Evolutionary conservation across 164 flowering plant species (phyloP).

Genomic region (Vitis rupestris): DNA sequence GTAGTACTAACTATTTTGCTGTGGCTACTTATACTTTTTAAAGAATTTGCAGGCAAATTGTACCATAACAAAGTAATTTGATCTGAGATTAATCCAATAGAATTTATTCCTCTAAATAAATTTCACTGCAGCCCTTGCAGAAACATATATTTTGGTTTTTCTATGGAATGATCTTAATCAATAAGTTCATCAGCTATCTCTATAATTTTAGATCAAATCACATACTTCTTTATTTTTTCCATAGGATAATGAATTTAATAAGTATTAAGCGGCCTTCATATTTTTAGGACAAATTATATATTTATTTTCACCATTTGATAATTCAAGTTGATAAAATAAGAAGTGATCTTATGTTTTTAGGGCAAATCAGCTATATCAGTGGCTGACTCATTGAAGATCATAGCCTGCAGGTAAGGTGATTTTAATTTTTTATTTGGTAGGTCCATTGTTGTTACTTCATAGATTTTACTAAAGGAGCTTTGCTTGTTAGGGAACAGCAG

Average conservation of each 20-base stretch:
- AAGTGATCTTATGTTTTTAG: slow-evolving; percentile 36
- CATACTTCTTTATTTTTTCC: not conserved
- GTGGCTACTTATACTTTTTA: not conserved
- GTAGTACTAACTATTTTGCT: not conserved
- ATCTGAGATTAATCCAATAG: no score
- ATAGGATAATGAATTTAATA: no score
- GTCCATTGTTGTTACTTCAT: not conserved
- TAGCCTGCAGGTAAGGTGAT: slow-evolving; percentile 65
- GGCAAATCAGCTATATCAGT: slow-evolving; percentile 86
- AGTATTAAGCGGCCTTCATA: no score
- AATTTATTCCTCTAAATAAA: no score
- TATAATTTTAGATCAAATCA: no score
- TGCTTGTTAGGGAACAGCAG: slow-evolving; percentile 64
- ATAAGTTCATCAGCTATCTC: no score
- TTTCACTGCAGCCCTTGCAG: no score
- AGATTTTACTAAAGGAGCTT: not conserved
- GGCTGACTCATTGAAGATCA: slow-evolving; percentile 79
- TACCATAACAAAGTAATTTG: no score
- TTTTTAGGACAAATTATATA: no score
- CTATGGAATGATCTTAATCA: no score
- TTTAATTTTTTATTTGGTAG: not conserved
- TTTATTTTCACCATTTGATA: not conserved
- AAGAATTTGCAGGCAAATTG: no score
- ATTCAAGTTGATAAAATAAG: not conserved
- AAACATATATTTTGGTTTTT: no score